Percentiles rank a stretch among this genome's conserved stretches.
phyloP scores from a whole-genome alignment of 345 rosid species.

The Turritis glabra region DNA sequence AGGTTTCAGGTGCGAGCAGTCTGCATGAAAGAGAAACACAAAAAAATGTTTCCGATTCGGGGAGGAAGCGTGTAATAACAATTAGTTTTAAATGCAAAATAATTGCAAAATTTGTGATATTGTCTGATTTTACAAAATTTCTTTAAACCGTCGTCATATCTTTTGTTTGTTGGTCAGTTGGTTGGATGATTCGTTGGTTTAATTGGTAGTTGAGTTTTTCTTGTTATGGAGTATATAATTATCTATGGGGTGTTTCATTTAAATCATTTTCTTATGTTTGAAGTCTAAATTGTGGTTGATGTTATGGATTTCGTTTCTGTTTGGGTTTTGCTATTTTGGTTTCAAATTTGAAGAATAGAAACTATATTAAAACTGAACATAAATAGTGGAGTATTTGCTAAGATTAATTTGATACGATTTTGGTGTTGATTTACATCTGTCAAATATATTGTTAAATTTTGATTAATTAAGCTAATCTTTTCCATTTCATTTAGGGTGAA shows the following conservation, averaged over 20 bases:
- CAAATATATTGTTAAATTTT: neutral
- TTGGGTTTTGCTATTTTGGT: neutral
- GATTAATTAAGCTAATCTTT: neutral
- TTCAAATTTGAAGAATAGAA: neutral
- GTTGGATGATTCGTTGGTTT: constrained; percentile 36
- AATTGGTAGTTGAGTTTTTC: constrained; percentile 34
- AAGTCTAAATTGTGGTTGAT: constrained; percentile 17
- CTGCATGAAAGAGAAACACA: constrained; percentile 30
- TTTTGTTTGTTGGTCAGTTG: constrained; percentile 39
- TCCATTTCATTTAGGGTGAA: neutral
- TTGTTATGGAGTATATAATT: neutral
- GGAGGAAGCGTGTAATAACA: constrained; percentile 28
- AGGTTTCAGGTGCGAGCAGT: constrained; percentile 27
- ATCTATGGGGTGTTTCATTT: neutral
- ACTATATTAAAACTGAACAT: too few relatives aligned
- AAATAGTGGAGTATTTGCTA: too few relatives aligned
- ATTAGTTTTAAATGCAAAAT: constrained; percentile 26
- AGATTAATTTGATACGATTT: neutral
- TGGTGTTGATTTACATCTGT: too few relatives aligned
- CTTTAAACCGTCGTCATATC: constrained; percentile 25
- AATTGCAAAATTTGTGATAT: constrained; percentile 22
- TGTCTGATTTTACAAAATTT: constrained; percentile 31
- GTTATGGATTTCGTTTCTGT: neutral
- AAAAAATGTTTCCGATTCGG: constrained; percentile 29
- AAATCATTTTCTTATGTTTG: constrained; percentile 5